Base-by-base conservation (phyloP, 306 rosid genomes). In the Quillaja saponaria region DNA sequence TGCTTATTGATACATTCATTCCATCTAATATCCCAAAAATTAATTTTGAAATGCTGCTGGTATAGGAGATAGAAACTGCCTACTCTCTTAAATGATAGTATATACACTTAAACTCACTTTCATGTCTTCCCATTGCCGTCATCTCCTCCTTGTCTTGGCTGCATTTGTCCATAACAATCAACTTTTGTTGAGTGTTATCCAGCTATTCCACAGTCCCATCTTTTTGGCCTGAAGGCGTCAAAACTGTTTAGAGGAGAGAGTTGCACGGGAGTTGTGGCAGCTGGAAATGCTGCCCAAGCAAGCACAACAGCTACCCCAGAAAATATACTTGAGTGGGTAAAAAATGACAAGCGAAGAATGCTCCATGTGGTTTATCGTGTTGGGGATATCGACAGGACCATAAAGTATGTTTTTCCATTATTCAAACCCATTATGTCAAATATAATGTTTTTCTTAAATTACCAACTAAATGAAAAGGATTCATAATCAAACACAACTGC, bases 311-410 rank as follows among this genome's bases (percentile, higher is more conserved):
- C 89, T 57, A 60, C 84, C 25, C 78, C 76, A 13, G 95, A 90
- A 76, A 81, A 87, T 82, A 78, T 74, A 33, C 77, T 80, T 5
- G 95, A 81, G 75, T 90, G 97, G 97, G 92, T 81, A 11, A 90
- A 82, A 73, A 64, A 71, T 28, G 97, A 90, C 73, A 84, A 80
- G 50, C 58, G 92, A 60, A 80, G 85, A 77, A 50, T 87, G 83
- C 85, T 90, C 42, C 97, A 87, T 68, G 97, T 84, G 61, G 97
- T 90, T 28, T 84, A 87, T 76, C 86, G 82, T n/a, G 95, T 90
- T 34, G 95, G 92, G 35, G 95, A 90, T 72, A 59, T 90, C 77
- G 97, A 90, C 71, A 81, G 77, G 68, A 87, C 90, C 74, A 90
- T 90, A 64, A 90, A 92, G 98, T 92, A 82, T 40, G 87, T 37